phyloP scores from a whole-genome alignment of 352 stramenopile species.

The Peronospora belbahrii region DNA sequence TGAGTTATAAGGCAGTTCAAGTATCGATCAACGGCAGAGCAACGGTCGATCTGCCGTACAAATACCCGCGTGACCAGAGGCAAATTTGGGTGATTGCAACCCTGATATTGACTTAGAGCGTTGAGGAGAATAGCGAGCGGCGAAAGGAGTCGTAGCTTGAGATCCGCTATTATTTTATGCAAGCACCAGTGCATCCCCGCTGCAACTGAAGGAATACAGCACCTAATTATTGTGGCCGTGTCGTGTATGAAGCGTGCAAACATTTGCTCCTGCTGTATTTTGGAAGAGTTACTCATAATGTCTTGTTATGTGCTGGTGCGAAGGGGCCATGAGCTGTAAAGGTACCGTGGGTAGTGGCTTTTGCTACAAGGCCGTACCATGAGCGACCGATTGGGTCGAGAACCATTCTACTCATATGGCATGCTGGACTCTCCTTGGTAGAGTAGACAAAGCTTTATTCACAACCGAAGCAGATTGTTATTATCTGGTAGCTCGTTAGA shows the following conservation, averaged over 20 bases:
- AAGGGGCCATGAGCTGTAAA: too few relatives aligned
- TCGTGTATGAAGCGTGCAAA: background rate
- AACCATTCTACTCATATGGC: too few relatives aligned
- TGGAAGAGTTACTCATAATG: too few relatives aligned
- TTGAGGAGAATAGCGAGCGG: constrained; percentile 24
- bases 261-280: background rate
- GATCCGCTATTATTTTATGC: constrained; percentile 30
- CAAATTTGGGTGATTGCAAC: constrained; percentile 5
- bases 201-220: constrained; percentile 24
- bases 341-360: too few relatives aligned
- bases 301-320: background rate
- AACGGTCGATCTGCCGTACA: constrained; percentile 12
- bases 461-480: too few relatives aligned
- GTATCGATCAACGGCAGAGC: constrained; percentile 10
- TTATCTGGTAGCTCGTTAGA: too few relatives aligned
- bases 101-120: constrained; percentile 5
- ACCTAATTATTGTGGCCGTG: constrained; percentile 21
- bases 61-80: constrained; percentile 5
- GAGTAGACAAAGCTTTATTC: too few relatives aligned
- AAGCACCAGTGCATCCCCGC: constrained; percentile 17
- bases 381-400: too few relatives aligned
- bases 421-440: too few relatives aligned
- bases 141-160: constrained; percentile 13
- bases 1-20: constrained; percentile 27
- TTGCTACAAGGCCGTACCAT: too few relatives aligned